Base-by-base conservation (phyloP, 1,284 basidiomycete species). In the Lignosus rhinocerotis region DNA sequence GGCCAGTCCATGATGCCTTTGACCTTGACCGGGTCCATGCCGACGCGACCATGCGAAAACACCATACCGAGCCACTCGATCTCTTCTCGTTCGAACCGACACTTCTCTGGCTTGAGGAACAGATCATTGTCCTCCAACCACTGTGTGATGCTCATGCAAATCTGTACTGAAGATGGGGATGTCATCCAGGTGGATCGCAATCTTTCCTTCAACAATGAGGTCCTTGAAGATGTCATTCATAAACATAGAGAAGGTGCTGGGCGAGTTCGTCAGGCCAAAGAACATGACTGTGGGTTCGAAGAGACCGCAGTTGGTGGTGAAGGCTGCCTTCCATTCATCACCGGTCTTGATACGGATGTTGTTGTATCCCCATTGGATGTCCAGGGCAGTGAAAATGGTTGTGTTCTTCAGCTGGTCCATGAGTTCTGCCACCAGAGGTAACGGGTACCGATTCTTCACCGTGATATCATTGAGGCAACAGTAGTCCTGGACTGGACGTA, bases 351-450 rank as follows among this genome's bases (percentile, higher is more conserved):
- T 66, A 3, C 62, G 61, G 21, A 67, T 50, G 43, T 67, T 65
- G 44, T 65, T 65, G 55, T 67, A 69, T 6, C 62, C 62, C 47
- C 59, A 68, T 2, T 64, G 53, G 14, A 75, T 59, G 55, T 77
- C 73, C 12, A 77, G 47, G 57, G 75, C 75, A 7, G 70, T 71
- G 66, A 73, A 78, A 47, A 64, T 52, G 36, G 55, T 61, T 1
- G 75, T 71, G 0, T 57, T 54, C 1, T 58, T 51, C 1, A 77
- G 62, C 9, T 62, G 61, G 53, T 74, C 66, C 8, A 78, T 56
- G 6, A 73, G 53, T 25, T 76, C 73, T 8, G 60, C 36, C 7
- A 73, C 73, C 2, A 73, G 66, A 0, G 75, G 77, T 0, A 78
- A 45, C 1, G 71, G 73, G 41, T 72, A 71, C 0, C 60, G 58